Evolutionary conservation across 371 early-diverging fungal genomes (phyloP), one percentile per base, ranked within the genome.

Genomic region (Amoeboaphelidium occidentale): DNA sequence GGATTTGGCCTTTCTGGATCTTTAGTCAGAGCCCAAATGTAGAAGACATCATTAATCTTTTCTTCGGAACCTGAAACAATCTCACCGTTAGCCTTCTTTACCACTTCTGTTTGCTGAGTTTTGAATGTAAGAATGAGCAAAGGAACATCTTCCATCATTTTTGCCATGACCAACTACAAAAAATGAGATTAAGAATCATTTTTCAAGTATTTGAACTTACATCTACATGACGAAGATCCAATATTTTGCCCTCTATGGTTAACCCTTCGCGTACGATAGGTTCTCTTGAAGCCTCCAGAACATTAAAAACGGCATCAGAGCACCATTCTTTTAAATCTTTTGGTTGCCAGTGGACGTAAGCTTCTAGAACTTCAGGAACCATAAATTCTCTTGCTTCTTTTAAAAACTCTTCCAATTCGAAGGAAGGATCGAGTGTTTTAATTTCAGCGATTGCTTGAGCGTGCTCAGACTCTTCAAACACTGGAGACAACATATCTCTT

Each of bases 311-410:
- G 45, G 79, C 84, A 66, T 92, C 97, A 23, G 83, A 83, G 63
- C 88, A 87, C 91, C 92, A 96, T 48, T 76, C 58, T 57, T 76
- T 77, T 45, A 96, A 66, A 1, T 82, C 76, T 42, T 70, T 78
- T 2, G 69, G 65, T 55, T 96, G 91, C 32, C 82, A 76, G 54
- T 76, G 75, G 49, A 91, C 58, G 50, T 86, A 89, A 1, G 91
- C 90, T 55, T 96, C 97, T 66, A 93, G 72, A 46, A 96, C 62
- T 58, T 96, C 97, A n/a, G 97, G 94, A 53, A 96, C 67, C 49
- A 86, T 84, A 54, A 74, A 91, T 60, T 79, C 78, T 51, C 88
- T 78, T 32, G 78, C 78, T 54, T 93, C 92, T 59, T 69, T 73
- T 69, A 92, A 62, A 58, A 92, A 93, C 25, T 58, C 65, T 39